A percentile compares a stretch with the other conserved stretches of the same genome.
Evolutionary conservation across 768 basidiomycete genomes (phyloP).

Genomic region (Fomitopsis serialis): DNA sequence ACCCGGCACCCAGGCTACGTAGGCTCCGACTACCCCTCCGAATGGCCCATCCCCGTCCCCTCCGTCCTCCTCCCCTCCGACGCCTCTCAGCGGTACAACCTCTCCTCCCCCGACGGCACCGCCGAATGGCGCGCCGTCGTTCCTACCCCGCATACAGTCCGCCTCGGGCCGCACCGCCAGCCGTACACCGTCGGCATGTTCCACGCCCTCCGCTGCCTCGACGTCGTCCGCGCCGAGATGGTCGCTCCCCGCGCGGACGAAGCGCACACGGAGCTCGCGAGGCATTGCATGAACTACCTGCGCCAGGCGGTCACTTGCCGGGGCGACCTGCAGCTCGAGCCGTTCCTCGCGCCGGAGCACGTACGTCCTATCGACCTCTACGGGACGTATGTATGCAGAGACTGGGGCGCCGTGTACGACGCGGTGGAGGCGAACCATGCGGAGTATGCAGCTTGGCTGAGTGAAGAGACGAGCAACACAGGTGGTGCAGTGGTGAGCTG

Average conservation of each 20-base stretch:
- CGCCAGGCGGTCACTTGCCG: constrained; percentile 33
- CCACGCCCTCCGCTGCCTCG: constrained; percentile 36
- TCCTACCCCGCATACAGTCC: constrained; percentile 20
- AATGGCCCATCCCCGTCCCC: not conserved
- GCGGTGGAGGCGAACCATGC: constrained; percentile 14
- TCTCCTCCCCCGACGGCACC: constrained; percentile 6
- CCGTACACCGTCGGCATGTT: constrained; percentile 33
- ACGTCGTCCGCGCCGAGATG: constrained; percentile 28
- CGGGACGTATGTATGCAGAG: constrained; percentile 10
- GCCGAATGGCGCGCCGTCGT: constrained; percentile 21
- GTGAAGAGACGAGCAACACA: too few relatives aligned
- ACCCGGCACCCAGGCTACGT: constrained; percentile 1
- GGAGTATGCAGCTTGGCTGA: constrained; percentile 2
- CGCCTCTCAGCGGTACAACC: constrained; percentile 24
- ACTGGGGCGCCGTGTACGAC: constrained; percentile 19
- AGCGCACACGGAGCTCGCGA: constrained; percentile 6
- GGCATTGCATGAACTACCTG: constrained; percentile 38
- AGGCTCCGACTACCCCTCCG: not conserved
- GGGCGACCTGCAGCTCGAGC: constrained; percentile 27
- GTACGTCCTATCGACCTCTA: constrained; percentile 5
- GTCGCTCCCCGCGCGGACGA: not conserved
- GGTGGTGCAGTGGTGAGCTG: too few relatives aligned
- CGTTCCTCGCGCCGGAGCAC: constrained; percentile 13
- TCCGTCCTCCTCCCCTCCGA: constrained; percentile 17
- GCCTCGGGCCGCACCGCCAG: constrained; percentile 18